Base-by-base conservation (phyloP, 441 rosid species). In the Mallotus repandus region DNA sequence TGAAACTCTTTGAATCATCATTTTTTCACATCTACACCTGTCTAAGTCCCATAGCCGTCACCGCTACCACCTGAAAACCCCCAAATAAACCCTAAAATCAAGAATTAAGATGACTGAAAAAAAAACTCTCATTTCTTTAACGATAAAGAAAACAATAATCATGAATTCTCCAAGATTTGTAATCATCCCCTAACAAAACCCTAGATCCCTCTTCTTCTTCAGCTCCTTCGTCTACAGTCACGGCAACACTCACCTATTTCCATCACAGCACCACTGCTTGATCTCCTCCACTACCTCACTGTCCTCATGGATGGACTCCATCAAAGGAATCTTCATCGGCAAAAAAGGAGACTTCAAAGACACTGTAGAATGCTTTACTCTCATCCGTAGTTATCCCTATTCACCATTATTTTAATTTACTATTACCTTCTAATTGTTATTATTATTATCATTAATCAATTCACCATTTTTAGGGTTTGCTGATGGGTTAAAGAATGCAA, bases 301-400 rank as follows among this genome's bases (percentile, higher is more conserved):
- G 45, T 65, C 77, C 71, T 87, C 95, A 59, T 95, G 97, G 99
- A 83, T 93, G 92, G 91, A 89, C 77, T 35, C 93, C 66, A 81
- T 95, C 81, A 91, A 89, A 82, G 97, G 94, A 6, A 87, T 85
- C 66, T 90, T 95, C 76, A 88, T 92, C 10, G 99, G 97, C 11
- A 85, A 88, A 21, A 89, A 89, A 62, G 69, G 60, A 84, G 86
- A 81, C 8, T 68, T 84, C 3, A 71, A 66, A n/a, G 74, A 78
- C 74, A 71, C 80, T 45, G 78, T 78, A 15, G 84, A 87, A 64
- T 85, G 86, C 18, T 94, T 94, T 88, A 91, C 93, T 54, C 96
- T 89, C 15, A 80, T 86, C 67, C 84, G 97, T 94, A 76, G 82
- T 87, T 65, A 61, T 71, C 35, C 32, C 4, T 18, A 54, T 5